Percentiles rank a stretch among this genome's conserved stretches.
Conservation (phyloP, 2,329 filamentous ascomycete species). For the Paraconiothyrium brasiliense region DNA sequence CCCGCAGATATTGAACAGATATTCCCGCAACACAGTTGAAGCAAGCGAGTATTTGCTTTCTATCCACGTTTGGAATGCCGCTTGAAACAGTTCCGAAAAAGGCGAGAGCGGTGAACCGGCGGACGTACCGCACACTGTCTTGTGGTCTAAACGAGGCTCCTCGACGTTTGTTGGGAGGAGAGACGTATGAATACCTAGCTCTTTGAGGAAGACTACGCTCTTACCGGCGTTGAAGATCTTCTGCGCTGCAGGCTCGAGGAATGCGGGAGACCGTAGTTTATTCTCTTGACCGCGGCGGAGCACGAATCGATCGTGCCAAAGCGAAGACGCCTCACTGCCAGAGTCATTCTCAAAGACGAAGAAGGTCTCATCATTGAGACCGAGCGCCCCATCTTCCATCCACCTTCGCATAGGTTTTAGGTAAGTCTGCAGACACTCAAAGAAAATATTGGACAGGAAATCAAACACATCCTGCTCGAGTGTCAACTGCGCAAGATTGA, state of each 20-base stretch:
- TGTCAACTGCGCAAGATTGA: constrained; percentile 74
- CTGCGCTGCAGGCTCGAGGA: constrained; percentile 73
- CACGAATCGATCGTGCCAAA: constrained; percentile 81
- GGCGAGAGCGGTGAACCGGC: constrained; percentile 63
- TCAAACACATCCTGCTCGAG: constrained; percentile 70
- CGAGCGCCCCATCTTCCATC: constrained; percentile 82
- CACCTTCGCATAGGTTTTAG: constrained; percentile 80
- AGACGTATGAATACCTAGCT: constrained; percentile 66
- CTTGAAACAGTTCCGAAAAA: constrained; percentile 78
- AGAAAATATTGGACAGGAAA: constrained; percentile 75
- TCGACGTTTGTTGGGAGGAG: constrained; percentile 14
- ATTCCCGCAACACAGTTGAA: constrained; percentile 70
- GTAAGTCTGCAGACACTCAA: constrained; percentile 84
- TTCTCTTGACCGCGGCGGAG: constrained; percentile 70
- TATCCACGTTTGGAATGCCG: constrained; percentile 79
- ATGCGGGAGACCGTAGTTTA: constrained; percentile 74
- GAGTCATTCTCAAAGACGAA: constrained; percentile 73
- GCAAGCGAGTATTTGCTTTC: constrained; percentile 76
- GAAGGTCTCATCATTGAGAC: constrained; percentile 73
- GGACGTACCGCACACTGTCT: constrained; percentile 62
- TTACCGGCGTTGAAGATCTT: constrained; percentile 90
- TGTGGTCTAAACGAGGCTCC: constrained; percentile 62
- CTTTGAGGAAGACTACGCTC: constrained; percentile 83
- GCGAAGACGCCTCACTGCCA: constrained; percentile 67
- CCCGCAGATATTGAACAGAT: constrained; percentile 74